Evolutionary conservation across 2,329 filamentous ascomycete species (phyloP).

Genomic region (Aureobasidium sp.): DNA sequence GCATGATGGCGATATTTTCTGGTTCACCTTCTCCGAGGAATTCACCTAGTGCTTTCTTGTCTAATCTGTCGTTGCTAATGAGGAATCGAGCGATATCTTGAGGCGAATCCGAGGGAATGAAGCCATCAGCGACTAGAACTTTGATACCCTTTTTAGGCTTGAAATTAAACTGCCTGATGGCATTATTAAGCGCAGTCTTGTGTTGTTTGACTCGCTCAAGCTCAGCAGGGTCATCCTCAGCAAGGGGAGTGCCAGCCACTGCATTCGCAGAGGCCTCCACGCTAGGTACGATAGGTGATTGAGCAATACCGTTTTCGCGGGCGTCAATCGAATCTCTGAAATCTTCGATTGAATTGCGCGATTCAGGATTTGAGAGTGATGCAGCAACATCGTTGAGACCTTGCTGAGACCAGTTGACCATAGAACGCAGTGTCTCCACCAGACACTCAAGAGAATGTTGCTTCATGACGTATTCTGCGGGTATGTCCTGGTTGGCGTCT

Average conservation of each 20-base stretch:
- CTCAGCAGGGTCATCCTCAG: slow-evolving; percentile 84
- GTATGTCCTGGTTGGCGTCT: slow-evolving; percentile 53
- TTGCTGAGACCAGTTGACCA: slow-evolving; percentile 89
- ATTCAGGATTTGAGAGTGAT: slow-evolving; percentile 33
- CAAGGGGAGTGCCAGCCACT: slow-evolving; percentile 36
- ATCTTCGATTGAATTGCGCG: slow-evolving; percentile 50
- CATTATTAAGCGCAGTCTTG: slow-evolving; percentile 87
- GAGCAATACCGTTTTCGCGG: slow-evolving; percentile 51
- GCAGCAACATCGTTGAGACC: slow-evolving; percentile 45
- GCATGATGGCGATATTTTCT: slow-evolving; percentile 94
- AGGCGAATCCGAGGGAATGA: slow-evolving; percentile 72
- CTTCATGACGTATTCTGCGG: slow-evolving; percentile 86
- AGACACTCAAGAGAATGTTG: slow-evolving; percentile 81
- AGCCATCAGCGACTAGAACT: slow-evolving; percentile 71
- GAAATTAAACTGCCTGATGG: slow-evolving; percentile 89
- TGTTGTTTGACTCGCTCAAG: slow-evolving; percentile 91
- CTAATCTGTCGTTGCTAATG: slow-evolving; percentile 70
- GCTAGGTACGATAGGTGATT: slow-evolving; percentile 3
- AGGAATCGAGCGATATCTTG: slow-evolving; percentile 81
- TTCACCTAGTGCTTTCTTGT: slow-evolving; percentile 90
- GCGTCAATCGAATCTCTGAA: slow-evolving; percentile 72
- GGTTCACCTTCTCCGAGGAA: slow-evolving; percentile 90
- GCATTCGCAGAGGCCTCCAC: slow-evolving; percentile 38
- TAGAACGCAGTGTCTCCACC: slow-evolving; percentile 78
- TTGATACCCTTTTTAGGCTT: slow-evolving; percentile 95